Evolutionary conservation across 768 basidiomycete genomes (phyloP).

Genomic region (Multifurca ochricompacta): DNA sequence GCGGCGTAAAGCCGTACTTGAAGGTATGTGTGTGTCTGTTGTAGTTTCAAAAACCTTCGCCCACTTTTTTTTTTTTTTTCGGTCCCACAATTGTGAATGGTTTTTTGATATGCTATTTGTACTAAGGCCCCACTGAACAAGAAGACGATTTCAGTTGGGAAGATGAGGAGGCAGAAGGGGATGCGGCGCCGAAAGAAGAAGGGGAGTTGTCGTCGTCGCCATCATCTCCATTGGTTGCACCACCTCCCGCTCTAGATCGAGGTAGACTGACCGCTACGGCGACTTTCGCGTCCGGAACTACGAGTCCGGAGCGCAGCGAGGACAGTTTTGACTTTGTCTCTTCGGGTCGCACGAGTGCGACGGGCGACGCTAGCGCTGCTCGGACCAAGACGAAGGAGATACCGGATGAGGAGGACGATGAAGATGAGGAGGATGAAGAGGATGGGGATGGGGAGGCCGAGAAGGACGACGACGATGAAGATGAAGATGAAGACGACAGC

Average conservation of each 20-base stretch:
- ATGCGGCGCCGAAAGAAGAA: slow-evolving; percentile 25
- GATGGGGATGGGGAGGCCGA: slow-evolving; percentile 20
- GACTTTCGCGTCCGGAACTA: slow-evolving; percentile 21
- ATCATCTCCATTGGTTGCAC: too few species aligned
- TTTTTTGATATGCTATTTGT: slow-evolving; percentile 1
- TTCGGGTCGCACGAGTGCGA: slow-evolving; percentile 25
- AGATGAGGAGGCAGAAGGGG: slow-evolving; percentile 88
- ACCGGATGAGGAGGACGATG: slow-evolving; percentile 11
- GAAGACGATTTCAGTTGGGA: slow-evolving; percentile 94
- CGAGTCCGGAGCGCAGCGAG: slow-evolving; percentile 29
- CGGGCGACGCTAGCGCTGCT: slow-evolving; percentile 1
- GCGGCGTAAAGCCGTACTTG: slow-evolving; percentile 67
- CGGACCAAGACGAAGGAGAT: not conserved
- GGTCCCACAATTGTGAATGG: not conserved
- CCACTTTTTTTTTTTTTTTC: not conserved
- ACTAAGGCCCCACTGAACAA: slow-evolving; percentile 55
- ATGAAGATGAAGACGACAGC: slow-evolving; percentile 11
- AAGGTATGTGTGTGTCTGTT: slow-evolving; percentile 57
- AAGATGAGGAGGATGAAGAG: not conserved
- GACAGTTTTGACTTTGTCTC: slow-evolving; percentile 33
- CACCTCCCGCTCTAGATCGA: not conserved
- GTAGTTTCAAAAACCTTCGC: too few species aligned
- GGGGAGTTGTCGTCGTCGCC: not conserved
- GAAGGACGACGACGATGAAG: slow-evolving; percentile 11
- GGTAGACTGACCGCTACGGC: slow-evolving; percentile 12